Percentiles rank a stretch among this genome's conserved stretches.
phyloP scores from a whole-genome alignment of 768 basidiomycete genomes.

The Xerocomellus amylosporus region DNA sequence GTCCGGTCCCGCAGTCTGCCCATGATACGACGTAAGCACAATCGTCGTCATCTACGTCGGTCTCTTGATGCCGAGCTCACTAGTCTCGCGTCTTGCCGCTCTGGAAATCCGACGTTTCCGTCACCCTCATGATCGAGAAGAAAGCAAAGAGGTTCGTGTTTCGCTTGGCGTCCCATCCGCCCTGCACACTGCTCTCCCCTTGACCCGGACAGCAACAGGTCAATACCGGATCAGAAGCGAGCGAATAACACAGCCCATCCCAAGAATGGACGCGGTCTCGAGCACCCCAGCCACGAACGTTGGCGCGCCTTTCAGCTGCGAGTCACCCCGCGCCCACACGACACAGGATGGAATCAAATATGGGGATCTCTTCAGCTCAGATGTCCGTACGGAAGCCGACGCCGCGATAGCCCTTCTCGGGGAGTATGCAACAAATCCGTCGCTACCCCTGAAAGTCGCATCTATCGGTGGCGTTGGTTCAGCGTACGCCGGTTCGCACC shows the following conservation, averaged over 20 bases:
- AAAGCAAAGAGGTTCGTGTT: slow-evolving; percentile 81
- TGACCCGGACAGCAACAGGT: slow-evolving; percentile 70
- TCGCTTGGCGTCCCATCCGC: too few species aligned
- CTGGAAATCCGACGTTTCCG: slow-evolving; percentile 89
- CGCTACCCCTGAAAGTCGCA: slow-evolving; percentile 76
- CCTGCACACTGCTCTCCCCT: slow-evolving; percentile 18
- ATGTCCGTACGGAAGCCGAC: slow-evolving; percentile 90
- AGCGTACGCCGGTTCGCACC: slow-evolving; percentile 91
- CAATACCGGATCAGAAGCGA: background rate
- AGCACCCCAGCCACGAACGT: slow-evolving; percentile 99
- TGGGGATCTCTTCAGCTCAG: slow-evolving; percentile 86
- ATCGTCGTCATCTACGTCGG: background rate
- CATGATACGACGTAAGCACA: slow-evolving; percentile 59
- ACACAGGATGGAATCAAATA: slow-evolving; percentile 95
- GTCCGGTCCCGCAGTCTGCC: slow-evolving; percentile 52
- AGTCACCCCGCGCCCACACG: slow-evolving; percentile 97
- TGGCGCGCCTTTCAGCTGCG: slow-evolving; percentile 94
- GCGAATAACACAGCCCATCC: slow-evolving; percentile 42
- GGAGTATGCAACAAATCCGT: slow-evolving; percentile 87
- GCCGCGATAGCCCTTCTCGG: slow-evolving; percentile 87
- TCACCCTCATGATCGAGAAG: slow-evolving; percentile 94
- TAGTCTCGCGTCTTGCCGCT: slow-evolving; percentile 80
- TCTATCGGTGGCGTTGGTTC: slow-evolving; percentile 92
- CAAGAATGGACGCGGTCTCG: slow-evolving; percentile 93
- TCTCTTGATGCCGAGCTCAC: background rate